A percentile compares a stretch with the other conserved stretches of the same genome.
Conservation (phyloP, 2,329 filamentous ascomycete genomes). For the Fusarium sp. region DNA sequence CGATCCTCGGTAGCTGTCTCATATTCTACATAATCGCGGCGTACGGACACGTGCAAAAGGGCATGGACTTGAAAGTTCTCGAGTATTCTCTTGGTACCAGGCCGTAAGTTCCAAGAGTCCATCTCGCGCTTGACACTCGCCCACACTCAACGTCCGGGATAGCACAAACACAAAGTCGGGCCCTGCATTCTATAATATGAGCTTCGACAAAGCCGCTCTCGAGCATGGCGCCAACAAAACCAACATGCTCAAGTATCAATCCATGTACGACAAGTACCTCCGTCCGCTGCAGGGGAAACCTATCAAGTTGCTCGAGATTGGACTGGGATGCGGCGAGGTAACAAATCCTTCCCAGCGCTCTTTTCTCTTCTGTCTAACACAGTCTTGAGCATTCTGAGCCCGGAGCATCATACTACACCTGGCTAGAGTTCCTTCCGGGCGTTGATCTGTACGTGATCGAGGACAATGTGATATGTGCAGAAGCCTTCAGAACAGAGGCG, state of each 20-base stretch:
- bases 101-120: too few species aligned
- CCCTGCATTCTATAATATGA: too few species aligned
- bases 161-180: too few species aligned
- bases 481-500: conserved; percentile 48
- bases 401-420: conserved; percentile 52
- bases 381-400: conserved; percentile 47
- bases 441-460: conserved; percentile 56
- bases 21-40: conserved; percentile 44
- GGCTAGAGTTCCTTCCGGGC: conserved; percentile 52
- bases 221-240: conserved; percentile 53
- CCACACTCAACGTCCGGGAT: too few species aligned
- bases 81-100: background rate
- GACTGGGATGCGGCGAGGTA: conserved; percentile 53
- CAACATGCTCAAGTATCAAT: conserved; percentile 50
- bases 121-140: too few species aligned
- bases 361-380: background rate
- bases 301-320: conserved; percentile 54
- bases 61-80: background rate
- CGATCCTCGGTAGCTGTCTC: conserved; percentile 69
- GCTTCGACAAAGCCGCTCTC: conserved; percentile 37
- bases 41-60: background rate
- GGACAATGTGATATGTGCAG: conserved; percentile 49
- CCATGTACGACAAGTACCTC: conserved; percentile 54
- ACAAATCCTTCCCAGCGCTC: background rate
- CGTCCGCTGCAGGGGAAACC: conserved; percentile 44